Conservation (phyloP, 2,329 filamentous ascomycete genomes). For the Cladosporium oxysporum region DNA sequence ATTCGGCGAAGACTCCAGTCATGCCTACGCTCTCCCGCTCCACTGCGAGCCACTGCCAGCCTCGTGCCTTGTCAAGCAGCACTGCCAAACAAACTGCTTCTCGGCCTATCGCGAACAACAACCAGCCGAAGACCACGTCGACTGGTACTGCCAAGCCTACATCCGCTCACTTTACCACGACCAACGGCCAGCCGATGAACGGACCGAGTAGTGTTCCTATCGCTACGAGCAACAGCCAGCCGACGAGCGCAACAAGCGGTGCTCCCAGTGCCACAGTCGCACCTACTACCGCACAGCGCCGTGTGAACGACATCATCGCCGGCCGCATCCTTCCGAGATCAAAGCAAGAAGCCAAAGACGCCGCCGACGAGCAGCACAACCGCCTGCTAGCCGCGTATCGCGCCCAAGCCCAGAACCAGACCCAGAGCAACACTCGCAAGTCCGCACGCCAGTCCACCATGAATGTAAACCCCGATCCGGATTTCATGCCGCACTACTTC, state of each 20-base stretch:
- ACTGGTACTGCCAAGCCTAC: not conserved
- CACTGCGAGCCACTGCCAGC: no score
- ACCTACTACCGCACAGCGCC: not conserved
- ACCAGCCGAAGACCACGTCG: not conserved
- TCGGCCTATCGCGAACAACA: not conserved
- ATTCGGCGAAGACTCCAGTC: not conserved
- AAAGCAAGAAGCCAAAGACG: conserved; percentile 26
- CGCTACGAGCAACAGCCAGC: not conserved
- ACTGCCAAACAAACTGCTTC: not conserved
- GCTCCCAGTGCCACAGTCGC: not conserved
- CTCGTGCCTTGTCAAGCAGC: not conserved
- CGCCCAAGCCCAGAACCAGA: not conserved
- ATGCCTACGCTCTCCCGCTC: not conserved
- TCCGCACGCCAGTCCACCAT: not conserved
- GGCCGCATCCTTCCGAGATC: conserved; percentile 27
- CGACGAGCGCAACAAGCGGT: not conserved
- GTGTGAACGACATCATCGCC: conserved; percentile 26
- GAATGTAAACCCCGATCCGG: conserved; percentile 24
- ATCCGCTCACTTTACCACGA: not conserved
- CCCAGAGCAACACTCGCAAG: not conserved
- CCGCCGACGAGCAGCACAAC: conserved; percentile 23
- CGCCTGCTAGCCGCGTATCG: conserved; percentile 23
- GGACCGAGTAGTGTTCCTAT: not conserved
- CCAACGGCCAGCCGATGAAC: not conserved
- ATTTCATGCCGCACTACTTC: conserved; percentile 35